phyloP scores from a whole-genome alignment of 768 basidiomycete species.

The Pleurotus ostreatus region DNA sequence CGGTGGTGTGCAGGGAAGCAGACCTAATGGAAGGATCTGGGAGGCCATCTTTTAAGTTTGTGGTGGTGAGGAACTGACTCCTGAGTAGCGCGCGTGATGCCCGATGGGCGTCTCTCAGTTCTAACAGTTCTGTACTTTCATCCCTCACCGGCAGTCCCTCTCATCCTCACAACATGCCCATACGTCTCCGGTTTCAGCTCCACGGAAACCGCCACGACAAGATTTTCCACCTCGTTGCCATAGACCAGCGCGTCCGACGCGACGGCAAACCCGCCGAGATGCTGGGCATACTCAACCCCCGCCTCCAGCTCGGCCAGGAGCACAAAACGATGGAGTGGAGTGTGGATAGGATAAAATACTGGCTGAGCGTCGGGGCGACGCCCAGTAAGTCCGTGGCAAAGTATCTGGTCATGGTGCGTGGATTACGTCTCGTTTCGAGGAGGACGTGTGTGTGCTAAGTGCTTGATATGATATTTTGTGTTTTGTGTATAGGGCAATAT shows the following conservation, averaged over 20 bases:
- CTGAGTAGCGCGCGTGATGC: too few species aligned
- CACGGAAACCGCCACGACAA: constrained; percentile 74
- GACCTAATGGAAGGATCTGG: constrained; percentile 91
- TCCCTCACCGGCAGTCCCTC: neutral
- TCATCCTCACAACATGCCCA: constrained; percentile 51
- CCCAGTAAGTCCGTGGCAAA: constrained; percentile 77
- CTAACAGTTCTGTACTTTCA: constrained; percentile 16
- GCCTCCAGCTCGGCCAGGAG: constrained; percentile 39
- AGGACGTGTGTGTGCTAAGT: neutral
- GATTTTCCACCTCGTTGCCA: constrained; percentile 83
- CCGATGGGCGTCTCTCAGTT: constrained; percentile 14
- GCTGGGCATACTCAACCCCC: constrained; percentile 82
- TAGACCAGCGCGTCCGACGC: constrained; percentile 64
- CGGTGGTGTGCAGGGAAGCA: constrained; percentile 9
- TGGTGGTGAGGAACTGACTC: too few species aligned
- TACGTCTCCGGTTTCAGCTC: constrained; percentile 82
- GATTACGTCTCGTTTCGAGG: neutral
- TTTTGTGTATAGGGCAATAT: constrained; percentile 49
- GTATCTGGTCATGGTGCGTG: constrained; percentile 74
- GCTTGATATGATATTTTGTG: neutral
- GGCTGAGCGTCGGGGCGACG: constrained; percentile 81
- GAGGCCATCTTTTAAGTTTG: constrained; percentile 54
- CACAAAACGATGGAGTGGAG: constrained; percentile 88
- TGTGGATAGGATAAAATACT: constrained; percentile 83
- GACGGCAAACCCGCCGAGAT: constrained; percentile 86